Conservation (phyloP, 116 monocot species). For the Posidonia oceanica region DNA sequence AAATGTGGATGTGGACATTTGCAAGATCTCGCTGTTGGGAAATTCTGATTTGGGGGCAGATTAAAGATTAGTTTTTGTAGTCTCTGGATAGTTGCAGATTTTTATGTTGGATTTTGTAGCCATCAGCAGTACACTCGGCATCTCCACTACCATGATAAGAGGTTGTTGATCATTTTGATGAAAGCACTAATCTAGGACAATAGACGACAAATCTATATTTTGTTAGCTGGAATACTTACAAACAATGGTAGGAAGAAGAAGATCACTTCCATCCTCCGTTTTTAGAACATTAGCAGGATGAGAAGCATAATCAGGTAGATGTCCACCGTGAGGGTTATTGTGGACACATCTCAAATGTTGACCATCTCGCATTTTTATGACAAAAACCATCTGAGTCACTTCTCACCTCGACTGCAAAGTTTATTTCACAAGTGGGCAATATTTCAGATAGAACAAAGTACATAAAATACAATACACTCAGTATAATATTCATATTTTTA, state of each 20-base stretch:
- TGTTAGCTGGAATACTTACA: conserved; percentile 34
- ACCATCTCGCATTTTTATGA: conserved; percentile 87
- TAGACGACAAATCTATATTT: neutral
- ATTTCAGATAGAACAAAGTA: neutral
- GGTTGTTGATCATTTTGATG: neutral
- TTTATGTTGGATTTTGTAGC: conserved; percentile 22
- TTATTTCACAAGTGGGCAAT: neutral
- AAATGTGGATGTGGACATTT: no score
- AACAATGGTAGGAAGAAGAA: conserved; percentile 91
- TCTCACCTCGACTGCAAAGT: conserved; percentile 70
- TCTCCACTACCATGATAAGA: conserved; percentile 67
- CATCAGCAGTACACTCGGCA: conserved; percentile 82
- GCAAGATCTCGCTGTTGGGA: no score
- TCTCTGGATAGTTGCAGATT: no score
- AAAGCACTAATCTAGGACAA: neutral
- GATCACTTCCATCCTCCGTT: conserved; percentile 87
- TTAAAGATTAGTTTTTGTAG: no score
- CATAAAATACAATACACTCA: no score
- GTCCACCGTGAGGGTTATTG: conserved; percentile 61
- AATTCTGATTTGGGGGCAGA: no score
- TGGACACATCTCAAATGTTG: conserved; percentile 67
- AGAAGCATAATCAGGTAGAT: conserved; percentile 66
- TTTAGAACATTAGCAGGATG: conserved; percentile 92
- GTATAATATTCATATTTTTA: no score
- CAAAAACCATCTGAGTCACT: conserved; percentile 77